Evolutionary conservation across 2,329 filamentous ascomycete species (phyloP).

Genomic region (Cordyceps pruinosa): DNA sequence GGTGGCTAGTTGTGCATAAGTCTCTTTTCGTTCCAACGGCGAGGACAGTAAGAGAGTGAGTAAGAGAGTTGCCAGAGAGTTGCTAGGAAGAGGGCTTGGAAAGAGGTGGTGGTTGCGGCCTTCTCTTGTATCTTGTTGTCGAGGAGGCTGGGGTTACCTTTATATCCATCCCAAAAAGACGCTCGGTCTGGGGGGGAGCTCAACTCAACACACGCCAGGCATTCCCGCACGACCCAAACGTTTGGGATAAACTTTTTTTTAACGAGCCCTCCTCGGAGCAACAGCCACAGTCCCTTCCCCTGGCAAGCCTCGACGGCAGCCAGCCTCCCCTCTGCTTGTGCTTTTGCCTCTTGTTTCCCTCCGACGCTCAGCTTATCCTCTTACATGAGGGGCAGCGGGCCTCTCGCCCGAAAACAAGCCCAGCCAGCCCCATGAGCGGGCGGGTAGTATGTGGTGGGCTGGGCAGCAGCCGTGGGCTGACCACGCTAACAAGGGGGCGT

Average conservation of each 20-base stretch:
- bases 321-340: background rate
- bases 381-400: too few relatives aligned
- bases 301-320: background rate
- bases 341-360: too few relatives aligned
- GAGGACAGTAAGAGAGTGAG: background rate
- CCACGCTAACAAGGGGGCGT: too few relatives aligned
- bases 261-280: background rate
- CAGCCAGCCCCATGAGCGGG: too few relatives aligned
- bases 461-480: too few relatives aligned
- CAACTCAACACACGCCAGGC: background rate
- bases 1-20: constrained; percentile 4
- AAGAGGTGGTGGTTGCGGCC: background rate
- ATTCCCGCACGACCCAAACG: background rate
- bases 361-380: too few relatives aligned
- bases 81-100: background rate
- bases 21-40: background rate
- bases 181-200: background rate
- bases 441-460: too few relatives aligned
- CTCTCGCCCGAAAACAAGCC: too few relatives aligned
- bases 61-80: too few relatives aligned
- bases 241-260: background rate
- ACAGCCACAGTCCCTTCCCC: too few relatives aligned
- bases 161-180: background rate
- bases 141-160: background rate
- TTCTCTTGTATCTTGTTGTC: background rate